phyloP scores from a whole-genome alignment of 441 rosid genomes.

The Gossypium gossypioides region DNA sequence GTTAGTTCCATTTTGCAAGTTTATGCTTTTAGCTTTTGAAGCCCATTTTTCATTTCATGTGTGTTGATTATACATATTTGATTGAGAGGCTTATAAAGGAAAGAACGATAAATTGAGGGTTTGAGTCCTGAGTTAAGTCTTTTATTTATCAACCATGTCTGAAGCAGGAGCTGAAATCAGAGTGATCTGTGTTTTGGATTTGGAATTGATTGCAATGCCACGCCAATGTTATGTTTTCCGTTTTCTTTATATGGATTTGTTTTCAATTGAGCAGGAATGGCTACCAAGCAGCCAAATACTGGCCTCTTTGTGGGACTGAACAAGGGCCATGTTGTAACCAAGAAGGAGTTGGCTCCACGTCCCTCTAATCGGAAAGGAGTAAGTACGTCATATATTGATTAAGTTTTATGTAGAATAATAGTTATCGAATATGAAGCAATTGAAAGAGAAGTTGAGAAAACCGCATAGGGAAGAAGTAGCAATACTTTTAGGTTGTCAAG shows the following conservation, averaged over 20 bases:
- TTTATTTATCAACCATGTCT: background rate
- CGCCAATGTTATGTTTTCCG: background rate
- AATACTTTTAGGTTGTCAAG: background rate
- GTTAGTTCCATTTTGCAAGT: background rate
- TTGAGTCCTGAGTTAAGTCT: background rate
- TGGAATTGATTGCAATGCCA: background rate
- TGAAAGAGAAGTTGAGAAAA: background rate
- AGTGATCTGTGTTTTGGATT: background rate
- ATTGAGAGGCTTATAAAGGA: background rate
- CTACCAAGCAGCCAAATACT: constrained; percentile 42
- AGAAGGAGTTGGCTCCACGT: constrained; percentile 43
- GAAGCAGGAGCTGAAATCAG: background rate
- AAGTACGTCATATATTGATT: constrained; percentile 9
- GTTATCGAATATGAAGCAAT: background rate
- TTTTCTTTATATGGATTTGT: background rate
- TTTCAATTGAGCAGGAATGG: constrained; percentile 29
- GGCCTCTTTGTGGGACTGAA: constrained; percentile 52
- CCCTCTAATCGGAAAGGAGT: constrained; percentile 52
- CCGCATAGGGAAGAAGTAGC: background rate
- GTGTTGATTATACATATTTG: background rate
- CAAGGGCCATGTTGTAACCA: constrained; percentile 51
- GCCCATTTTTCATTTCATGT: background rate
- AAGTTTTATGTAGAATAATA: background rate
- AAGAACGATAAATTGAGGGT: background rate
- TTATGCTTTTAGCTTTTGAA: background rate